Conservation (phyloP, 2,329 filamentous ascomycete genomes). For the Pseudocercospora pini-densiflorae region DNA sequence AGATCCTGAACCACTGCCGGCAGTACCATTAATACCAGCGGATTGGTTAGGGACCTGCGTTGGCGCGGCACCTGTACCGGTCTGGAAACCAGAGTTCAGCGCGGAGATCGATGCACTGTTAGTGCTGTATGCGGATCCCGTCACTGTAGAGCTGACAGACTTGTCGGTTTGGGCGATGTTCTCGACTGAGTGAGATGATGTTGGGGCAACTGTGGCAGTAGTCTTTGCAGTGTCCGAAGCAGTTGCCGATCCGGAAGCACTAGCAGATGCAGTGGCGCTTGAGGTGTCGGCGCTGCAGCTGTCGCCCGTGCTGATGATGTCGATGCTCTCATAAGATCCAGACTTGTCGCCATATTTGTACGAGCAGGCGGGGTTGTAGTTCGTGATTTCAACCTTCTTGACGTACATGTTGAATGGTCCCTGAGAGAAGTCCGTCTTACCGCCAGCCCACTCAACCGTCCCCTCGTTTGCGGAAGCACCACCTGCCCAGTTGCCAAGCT, state of each 20-base stretch:
- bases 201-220: slow-evolving; percentile 33
- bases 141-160: slow-evolving; percentile 29
- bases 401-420: slow-evolving; percentile 59
- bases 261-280: slow-evolving; percentile 13
- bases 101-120: slow-evolving; percentile 34
- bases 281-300: slow-evolving; percentile 36
- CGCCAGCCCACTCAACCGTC: slow-evolving; percentile 71
- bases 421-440: slow-evolving; percentile 53
- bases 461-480: slow-evolving; percentile 56
- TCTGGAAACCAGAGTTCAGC: slow-evolving; percentile 26
- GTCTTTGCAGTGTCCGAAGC: slow-evolving; percentile 26
- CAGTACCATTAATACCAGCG: slow-evolving; percentile 18
- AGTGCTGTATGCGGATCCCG: slow-evolving; percentile 32
- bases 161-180: slow-evolving; percentile 29
- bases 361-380: slow-evolving; percentile 56
- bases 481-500: slow-evolving; percentile 55
- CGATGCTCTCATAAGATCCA: slow-evolving; percentile 55
- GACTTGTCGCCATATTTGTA: slow-evolving; percentile 57
- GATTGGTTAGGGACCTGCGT: slow-evolving; percentile 21
- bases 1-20: slow-evolving; percentile 11
- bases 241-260: slow-evolving; percentile 14
- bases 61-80: slow-evolving; percentile 20
- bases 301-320: slow-evolving; percentile 42
- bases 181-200: slow-evolving; percentile 32
- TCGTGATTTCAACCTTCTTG: slow-evolving; percentile 55